These are phyloP conservation scores for Thecaphora thlaspeos DNA, from an alignment of 1,284 basidiomycete genomes.

Conservation along the genomic window DNA sequence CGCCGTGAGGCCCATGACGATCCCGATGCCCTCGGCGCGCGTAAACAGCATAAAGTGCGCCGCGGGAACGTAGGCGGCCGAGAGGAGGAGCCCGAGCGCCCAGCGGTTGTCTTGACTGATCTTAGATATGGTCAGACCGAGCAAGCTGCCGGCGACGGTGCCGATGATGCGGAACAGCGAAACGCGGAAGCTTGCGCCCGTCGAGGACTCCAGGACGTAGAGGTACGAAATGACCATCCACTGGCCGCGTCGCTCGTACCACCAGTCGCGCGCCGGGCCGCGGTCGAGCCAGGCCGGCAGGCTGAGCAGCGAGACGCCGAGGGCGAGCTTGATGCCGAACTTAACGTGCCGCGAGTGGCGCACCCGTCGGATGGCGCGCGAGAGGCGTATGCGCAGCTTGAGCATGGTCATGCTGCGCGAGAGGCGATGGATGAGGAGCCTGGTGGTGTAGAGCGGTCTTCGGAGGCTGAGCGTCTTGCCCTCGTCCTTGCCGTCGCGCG, in stretches of 20 bases:
- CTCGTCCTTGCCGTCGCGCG: neutral
- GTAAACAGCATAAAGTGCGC: constrained; percentile 59
- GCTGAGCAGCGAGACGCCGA: constrained; percentile 59
- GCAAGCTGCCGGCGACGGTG: constrained; percentile 60
- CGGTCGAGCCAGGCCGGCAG: constrained; percentile 58
- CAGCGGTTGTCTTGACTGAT: constrained; percentile 60
- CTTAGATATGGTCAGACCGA: constrained; percentile 59
- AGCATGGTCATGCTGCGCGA: constrained; percentile 8
- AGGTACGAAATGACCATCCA: constrained; percentile 59
- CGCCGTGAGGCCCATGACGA: constrained; percentile 57
- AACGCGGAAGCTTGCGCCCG: constrained; percentile 60
- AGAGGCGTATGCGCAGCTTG: constrained; percentile 22
- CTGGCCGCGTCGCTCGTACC: constrained; percentile 56
- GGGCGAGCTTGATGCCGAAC: constrained; percentile 60
- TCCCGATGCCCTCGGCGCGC: constrained; percentile 55
- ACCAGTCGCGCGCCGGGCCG: constrained; percentile 56
- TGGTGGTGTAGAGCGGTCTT: neutral
- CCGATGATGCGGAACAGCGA: constrained; percentile 60
- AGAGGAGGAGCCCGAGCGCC: constrained; percentile 59
- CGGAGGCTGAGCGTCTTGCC: neutral
- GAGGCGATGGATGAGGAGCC: neutral
- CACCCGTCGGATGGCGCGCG: constrained; percentile 19
- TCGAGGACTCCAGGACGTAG: constrained; percentile 61
- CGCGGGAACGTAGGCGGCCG: constrained; percentile 57
- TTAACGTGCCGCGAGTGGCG: constrained; percentile 60